phyloP scores from a whole-genome alignment of 495 filamentous ascomycete genomes.

The Hypoxylon rickii region DNA sequence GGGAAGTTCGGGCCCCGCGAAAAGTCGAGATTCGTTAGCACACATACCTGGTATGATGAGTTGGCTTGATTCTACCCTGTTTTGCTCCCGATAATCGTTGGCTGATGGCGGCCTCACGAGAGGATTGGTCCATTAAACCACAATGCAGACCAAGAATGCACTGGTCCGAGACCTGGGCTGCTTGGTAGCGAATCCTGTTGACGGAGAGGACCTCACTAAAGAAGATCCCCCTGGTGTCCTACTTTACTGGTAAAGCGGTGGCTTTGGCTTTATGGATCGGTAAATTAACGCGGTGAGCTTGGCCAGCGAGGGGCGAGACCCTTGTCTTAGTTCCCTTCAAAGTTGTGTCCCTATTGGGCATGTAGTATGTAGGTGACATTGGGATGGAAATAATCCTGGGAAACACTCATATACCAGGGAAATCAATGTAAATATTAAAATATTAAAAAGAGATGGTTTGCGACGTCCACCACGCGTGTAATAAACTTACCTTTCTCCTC shows the following conservation, averaged over 20 bases:
- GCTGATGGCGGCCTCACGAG: no score
- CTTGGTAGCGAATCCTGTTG: background rate
- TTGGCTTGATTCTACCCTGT: background rate
- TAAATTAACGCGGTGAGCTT: background rate
- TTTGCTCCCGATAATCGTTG: no score
- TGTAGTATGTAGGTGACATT: background rate
- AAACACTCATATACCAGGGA: background rate
- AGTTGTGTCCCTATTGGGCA: background rate
- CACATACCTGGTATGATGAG: background rate
- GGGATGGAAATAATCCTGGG: background rate
- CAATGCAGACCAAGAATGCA: no score
- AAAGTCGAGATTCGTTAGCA: background rate
- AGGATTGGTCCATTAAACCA: no score
- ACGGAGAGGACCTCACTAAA: background rate
- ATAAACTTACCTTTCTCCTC: no score
- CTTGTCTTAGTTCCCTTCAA: background rate
- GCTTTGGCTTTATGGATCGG: background rate
- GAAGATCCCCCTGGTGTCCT: background rate
- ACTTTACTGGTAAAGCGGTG: background rate
- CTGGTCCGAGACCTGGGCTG: no score
- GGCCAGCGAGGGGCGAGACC: background rate
- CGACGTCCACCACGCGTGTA: no score
- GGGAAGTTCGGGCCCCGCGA: background rate
- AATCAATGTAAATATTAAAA: background rate
- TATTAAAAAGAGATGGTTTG: background rate